These are phyloP conservation scores for Ciborinia camelliae DNA, from an alignment of 2,329 filamentous ascomycete genomes.

Conservation along the genomic window DNA sequence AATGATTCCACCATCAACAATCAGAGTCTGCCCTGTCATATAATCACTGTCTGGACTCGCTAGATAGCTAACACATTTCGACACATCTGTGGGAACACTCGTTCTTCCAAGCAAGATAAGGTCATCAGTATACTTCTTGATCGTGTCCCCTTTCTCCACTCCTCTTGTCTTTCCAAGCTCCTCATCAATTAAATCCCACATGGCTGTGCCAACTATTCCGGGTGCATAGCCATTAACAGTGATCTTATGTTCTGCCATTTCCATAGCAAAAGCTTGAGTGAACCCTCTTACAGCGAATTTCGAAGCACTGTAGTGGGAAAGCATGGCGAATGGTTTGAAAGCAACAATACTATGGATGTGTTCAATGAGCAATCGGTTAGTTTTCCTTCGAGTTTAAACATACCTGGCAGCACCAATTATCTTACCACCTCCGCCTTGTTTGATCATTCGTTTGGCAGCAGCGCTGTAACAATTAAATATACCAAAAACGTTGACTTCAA, in stretches of 20 bases:
- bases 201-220: constrained; percentile 60
- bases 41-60: constrained; percentile 58
- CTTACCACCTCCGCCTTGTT: constrained; percentile 48
- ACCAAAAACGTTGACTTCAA: constrained; percentile 62
- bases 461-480: constrained; percentile 62
- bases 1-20: constrained; percentile 45
- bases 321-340: constrained; percentile 56
- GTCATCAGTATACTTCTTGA: constrained; percentile 52
- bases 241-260: constrained; percentile 62
- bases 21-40: constrained; percentile 62
- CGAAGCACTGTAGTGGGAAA: constrained; percentile 61
- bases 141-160: constrained; percentile 49
- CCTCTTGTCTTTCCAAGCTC: constrained; percentile 52
- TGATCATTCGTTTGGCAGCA: constrained; percentile 63
- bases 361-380: constrained; percentile 4
- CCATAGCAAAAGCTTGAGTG: constrained; percentile 64
- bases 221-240: constrained; percentile 67
- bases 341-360: constrained; percentile 46
- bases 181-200: constrained; percentile 68
- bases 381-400: neutral
- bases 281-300: constrained; percentile 67
- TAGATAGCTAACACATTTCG: constrained; percentile 60
- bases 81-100: constrained; percentile 61
- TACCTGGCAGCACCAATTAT: constrained; percentile 35
- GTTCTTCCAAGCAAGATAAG: constrained; percentile 55